Evolutionary conservation across 768 basidiomycete genomes (phyloP).

Genomic region (Kwoniella botswanensis): DNA sequence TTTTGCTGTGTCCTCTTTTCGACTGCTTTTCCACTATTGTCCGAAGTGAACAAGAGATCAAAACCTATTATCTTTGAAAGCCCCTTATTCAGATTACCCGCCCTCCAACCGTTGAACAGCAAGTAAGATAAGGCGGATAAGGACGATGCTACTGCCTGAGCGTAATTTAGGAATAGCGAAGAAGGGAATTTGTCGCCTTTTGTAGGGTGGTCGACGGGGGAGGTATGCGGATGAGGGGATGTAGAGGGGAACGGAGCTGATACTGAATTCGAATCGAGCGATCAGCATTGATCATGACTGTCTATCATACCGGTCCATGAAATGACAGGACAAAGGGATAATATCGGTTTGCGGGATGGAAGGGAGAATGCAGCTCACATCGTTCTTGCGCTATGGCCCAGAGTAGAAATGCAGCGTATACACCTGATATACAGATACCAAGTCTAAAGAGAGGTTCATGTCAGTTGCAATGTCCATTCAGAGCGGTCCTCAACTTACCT

Average conservation of each 20-base stretch:
- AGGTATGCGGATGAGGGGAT: slow-evolving; percentile 27
- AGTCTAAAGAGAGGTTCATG: slow-evolving; percentile 57
- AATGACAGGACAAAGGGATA: slow-evolving; percentile 6
- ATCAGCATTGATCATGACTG: background rate
- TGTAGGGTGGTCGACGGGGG: slow-evolving; percentile 24
- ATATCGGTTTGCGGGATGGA: background rate
- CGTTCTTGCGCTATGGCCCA: slow-evolving; percentile 96
- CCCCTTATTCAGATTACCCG: slow-evolving; percentile 23
- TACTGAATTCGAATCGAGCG: slow-evolving; percentile 29
- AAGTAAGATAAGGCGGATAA: slow-evolving; percentile 50
- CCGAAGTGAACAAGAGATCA: slow-evolving; percentile 15
- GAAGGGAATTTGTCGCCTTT: slow-evolving; percentile 55
- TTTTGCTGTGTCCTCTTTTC: background rate
- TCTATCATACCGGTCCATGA: background rate
- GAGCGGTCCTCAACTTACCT: slow-evolving; percentile 4
- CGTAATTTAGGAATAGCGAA: slow-evolving; percentile 52
- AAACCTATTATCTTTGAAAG: slow-evolving; percentile 31
- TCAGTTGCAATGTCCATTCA: background rate
- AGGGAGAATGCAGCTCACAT: slow-evolving; percentile 62
- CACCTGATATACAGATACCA: slow-evolving; percentile 77
- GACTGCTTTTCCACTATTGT: background rate
- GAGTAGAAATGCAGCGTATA: slow-evolving; percentile 89
- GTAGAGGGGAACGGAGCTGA: slow-evolving; percentile 51
- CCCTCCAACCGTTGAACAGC: slow-evolving; percentile 34
- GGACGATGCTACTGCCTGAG: slow-evolving; percentile 52